phyloP scores from a whole-genome alignment of 768 basidiomycete genomes.

The Obba rivulosa region DNA sequence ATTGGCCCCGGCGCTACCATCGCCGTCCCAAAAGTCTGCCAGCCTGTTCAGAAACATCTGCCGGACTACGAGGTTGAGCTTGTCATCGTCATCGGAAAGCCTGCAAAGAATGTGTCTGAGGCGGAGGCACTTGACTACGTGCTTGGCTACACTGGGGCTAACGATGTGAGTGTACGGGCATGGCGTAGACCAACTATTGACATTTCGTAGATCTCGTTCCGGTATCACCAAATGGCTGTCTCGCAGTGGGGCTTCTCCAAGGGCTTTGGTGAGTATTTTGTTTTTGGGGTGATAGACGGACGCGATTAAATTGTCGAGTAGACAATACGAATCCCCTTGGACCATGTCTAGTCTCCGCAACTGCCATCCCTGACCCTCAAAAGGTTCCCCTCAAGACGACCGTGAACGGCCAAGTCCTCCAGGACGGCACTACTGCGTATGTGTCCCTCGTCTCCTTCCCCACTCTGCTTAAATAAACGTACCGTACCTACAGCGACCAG shows the following conservation, averaged over 20 bases:
- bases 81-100: conserved; percentile 77
- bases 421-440: conserved; percentile 77
- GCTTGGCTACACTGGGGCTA: conserved; percentile 74
- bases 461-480: not conserved
- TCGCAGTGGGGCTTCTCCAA: conserved; percentile 90
- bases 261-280: conserved; percentile 58
- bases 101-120: conserved; percentile 75
- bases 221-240: conserved; percentile 73
- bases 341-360: conserved; percentile 70
- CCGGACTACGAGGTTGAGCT: conserved; percentile 84
- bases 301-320: conserved; percentile 15
- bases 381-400: conserved; percentile 53
- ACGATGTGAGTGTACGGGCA: conserved; percentile 50
- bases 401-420: conserved; percentile 63
- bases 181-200: not conserved
- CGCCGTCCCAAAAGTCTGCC: conserved; percentile 59
- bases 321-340: conserved; percentile 74
- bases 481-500: conserved; percentile 48
- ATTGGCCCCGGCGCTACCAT: conserved; percentile 68
- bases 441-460: conserved; percentile 18
- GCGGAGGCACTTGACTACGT: conserved; percentile 82
- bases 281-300: not conserved
- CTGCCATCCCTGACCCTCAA: conserved; percentile 61
- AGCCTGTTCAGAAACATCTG: conserved; percentile 63
- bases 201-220: conserved; percentile 62